Base-by-base conservation (phyloP, 2,329 filamentous ascomycete genomes). In the Cytospora leucostoma region DNA sequence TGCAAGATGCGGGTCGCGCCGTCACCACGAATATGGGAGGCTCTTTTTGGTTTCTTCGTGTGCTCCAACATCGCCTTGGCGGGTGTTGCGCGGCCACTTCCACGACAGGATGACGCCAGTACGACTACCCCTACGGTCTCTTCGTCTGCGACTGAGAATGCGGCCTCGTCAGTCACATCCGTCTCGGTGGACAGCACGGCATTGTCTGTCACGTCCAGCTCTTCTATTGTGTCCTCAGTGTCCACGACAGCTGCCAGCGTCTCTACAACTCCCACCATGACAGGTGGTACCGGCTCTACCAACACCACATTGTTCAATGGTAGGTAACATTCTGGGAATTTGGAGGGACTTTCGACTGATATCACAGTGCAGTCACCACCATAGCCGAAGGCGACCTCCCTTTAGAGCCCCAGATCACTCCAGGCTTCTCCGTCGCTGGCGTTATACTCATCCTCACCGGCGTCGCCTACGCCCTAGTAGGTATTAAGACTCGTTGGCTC, bases 401-500 rank as follows among this genome's bases (percentile, higher is more conserved):
- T 0, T 78, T 97, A 38, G 71, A 84, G 32, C 93, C 94, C 0
- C 77, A 75, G 61, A 82, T 98, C 55, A 97, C 92, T 2, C 93
- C 94, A 3, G 92, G 88, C 49, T 88, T 92, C 76, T 91, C 87
- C 3, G 84, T 97, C 56, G 88, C 88, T 38, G 94, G 93, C 32
- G 84, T 88, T 21, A 79, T 97, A 56, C 80, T 98, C 65, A 81
- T 98, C 51, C 72, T 87, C 4, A 85, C 88, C 10, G 94, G 94
- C n/a, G 71, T 83, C 10, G 79, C 85, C 7, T 89, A 95, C 72
- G 83, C 86, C 8, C 76, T 97, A 21, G 83, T 96, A 68, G 93
- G 93, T 1, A 92, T 96, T 71, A 94, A 92, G 75, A 92, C 92
- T 71, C 83, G 84, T 74, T 88, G 85, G 85, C 82, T 94, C 13